Base-by-base conservation (phyloP, 2,329 filamentous ascomycete genomes). In the Cyclaneusma minus region DNA sequence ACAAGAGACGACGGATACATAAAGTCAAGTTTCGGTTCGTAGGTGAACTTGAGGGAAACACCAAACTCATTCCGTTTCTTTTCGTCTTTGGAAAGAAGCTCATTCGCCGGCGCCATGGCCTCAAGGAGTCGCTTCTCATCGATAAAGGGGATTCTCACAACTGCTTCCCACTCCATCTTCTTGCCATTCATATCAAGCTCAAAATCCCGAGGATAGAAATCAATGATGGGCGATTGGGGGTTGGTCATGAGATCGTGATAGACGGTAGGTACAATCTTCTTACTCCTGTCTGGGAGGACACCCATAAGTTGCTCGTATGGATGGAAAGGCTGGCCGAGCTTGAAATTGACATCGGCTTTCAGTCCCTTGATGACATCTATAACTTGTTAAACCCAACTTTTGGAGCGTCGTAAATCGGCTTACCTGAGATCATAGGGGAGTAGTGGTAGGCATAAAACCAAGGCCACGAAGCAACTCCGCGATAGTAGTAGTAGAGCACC, bases 141-240 rank as follows among this genome's bases (percentile, higher is more conserved):
- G 36, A 98, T 98, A 53, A 98, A 98, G 0, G 89, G 89, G 44
- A 98, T 98, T 53, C 95, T 98, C 37, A 98, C 84, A 19, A 98
- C 87, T 15, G 89, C 89, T 49, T 98, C 89, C 89, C 89, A 98
- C 36, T 98, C 91, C 79, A 93, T 91, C 58, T 93, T 98, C 60
- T 98, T 98, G 32, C 89, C 91, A 42, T 98, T 95, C 89, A 98
- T 95, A 48, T 98, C 91, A 21, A 98, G 63, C 38, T 91, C 83
- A 44, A 98, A 98, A 42, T 98, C 89, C 41, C 87, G 70, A 3
- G 89, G 89, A 44, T 98, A 98, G 49, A 98, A 98, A 48, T 98
- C 89, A 44, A 93, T 79, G 48, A 98, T 98, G 2, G 89, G 84
- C 10, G 87, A 95, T 10, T 79, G 68, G 2, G 77, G 64, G 29